phyloP scores from a whole-genome alignment of 2,329 filamentous ascomycete genomes.

The Hypoxylon rubiginosum region DNA sequence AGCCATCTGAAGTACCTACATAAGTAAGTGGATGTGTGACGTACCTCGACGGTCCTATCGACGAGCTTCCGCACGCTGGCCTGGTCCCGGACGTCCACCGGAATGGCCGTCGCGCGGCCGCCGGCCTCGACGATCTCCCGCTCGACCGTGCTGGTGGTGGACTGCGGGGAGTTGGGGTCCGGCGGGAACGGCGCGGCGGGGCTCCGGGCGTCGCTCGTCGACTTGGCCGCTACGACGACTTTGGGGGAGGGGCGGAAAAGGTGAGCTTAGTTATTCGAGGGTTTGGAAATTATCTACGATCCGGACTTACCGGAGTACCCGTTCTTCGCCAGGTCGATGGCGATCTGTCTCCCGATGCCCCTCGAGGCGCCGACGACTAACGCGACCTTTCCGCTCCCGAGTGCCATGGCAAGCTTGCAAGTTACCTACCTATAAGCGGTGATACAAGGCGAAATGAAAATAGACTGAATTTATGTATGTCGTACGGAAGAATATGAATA shows the following conservation, averaged over 20 bases:
- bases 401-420: conserved; percentile 12
- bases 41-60: conserved; percentile 64
- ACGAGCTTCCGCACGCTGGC: conserved; percentile 73
- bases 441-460: not conserved
- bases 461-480: not conserved
- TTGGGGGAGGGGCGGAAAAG: not conserved
- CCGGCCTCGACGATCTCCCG: conserved; percentile 78
- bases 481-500: not conserved
- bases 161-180: conserved; percentile 79
- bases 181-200: conserved; percentile 74
- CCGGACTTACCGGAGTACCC: conserved; percentile 75
- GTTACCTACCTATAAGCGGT: no score
- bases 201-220: conserved; percentile 71
- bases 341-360: conserved; percentile 85
- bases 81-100: conserved; percentile 78
- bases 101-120: conserved; percentile 73
- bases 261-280: conserved; percentile 7
- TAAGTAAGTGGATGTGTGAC: conserved; percentile 27
- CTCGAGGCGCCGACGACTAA: conserved; percentile 82
- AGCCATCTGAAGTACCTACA: no score
- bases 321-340: conserved; percentile 79
- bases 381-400: conserved; percentile 66
- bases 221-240: conserved; percentile 86
- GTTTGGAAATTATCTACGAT: no score
- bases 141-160: conserved; percentile 84